A percentile compares a stretch with the other conserved stretches of the same genome.
phyloP scores from a whole-genome alignment of 495 filamentous ascomycete species.

The Penicillium roqueforti region DNA sequence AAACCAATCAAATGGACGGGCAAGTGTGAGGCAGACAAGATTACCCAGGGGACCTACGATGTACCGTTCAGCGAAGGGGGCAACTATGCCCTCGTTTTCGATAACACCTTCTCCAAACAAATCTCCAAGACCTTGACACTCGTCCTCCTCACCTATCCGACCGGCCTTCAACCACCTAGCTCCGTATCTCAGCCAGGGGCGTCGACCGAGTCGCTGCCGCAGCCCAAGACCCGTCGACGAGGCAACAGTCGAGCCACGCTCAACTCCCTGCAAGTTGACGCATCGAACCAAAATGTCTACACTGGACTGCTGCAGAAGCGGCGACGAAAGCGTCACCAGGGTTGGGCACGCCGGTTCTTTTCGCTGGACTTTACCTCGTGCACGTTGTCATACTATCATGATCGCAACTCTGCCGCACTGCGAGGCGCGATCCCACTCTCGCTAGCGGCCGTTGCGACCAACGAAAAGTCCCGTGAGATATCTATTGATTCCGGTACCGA shows the following conservation, averaged over 20 bases:
- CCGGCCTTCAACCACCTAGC: slow-evolving; percentile 68
- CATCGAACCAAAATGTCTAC: slow-evolving; percentile 45
- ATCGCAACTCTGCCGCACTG: slow-evolving; percentile 82
- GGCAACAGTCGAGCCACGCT: slow-evolving; percentile 32
- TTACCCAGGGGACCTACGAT: slow-evolving; percentile 85
- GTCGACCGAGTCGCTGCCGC: slow-evolving; percentile 32
- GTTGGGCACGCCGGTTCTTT: slow-evolving; percentile 89
- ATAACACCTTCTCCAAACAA: slow-evolving; percentile 98
- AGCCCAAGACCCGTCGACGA: slow-evolving; percentile 29
- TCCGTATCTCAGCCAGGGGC: slow-evolving; percentile 21
- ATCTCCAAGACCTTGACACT: slow-evolving; percentile 92
- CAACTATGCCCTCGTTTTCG: slow-evolving; percentile 95
- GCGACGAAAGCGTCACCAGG: slow-evolving; percentile 86
- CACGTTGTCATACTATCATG: slow-evolving; percentile 93
- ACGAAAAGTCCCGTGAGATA: slow-evolving; percentile 82
- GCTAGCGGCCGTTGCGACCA: slow-evolving; percentile 83
- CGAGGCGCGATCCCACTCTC: slow-evolving; percentile 89
- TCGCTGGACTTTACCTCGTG: slow-evolving; percentile 87
- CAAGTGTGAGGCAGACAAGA: slow-evolving; percentile 93
- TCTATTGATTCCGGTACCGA: slow-evolving; percentile 96
- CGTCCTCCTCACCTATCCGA: slow-evolving; percentile 89
- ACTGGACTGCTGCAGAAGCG: slow-evolving; percentile 84
- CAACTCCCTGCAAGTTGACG: slow-evolving; percentile 26
- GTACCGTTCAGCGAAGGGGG: slow-evolving; percentile 68
- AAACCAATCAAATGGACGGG: slow-evolving; percentile 85